Base-by-base conservation (phyloP, 2,329 filamentous ascomycete genomes). In the Gaeumannomyces sp. region DNA sequence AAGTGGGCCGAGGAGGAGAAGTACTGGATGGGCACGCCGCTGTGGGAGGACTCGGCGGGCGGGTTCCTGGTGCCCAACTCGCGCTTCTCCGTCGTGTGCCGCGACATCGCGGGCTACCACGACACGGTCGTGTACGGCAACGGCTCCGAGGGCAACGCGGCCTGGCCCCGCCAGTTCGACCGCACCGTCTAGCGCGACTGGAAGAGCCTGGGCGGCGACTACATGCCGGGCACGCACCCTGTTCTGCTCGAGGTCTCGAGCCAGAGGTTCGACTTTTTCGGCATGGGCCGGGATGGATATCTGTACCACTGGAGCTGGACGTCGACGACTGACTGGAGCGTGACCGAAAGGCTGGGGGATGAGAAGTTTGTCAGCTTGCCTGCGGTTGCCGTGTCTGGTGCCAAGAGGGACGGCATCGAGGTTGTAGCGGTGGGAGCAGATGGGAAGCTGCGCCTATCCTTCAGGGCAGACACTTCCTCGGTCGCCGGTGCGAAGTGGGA, bases 41-140 rank as follows among this genome's bases (percentile, higher is more conserved):
- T 61, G 22, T 14, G 38, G n/a, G 22, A n/a, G 33, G 31, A 61
- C n/a, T 5, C 60, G 31, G 38, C 60, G 0, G 16, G 33, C 33
- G 50, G n/a, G 16, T 27, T 35, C 22, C 60, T 38, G 35, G 60
- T 6, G 10, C 33, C 31, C 13, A 53, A 29, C 29, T 63, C 62
- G 29, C 45, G 53, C n/a, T 53, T 53, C 22, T 53, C 27, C 0
- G 29, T 63, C 50, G 50, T 63, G 50, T 63, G 62, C 53, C 62
- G 62, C 50, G 31, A 63, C 50, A 59, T 16, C 22, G 53, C 28
- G 27, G 31, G 50, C 19, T 29, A 58, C 10, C 62, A 63, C 50
- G 50, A 63, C 62, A 10, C 59, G 19, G 29, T 63, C 31, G 62
- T 63, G 4, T 63, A 58, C 31, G 62, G 56, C 50, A 57, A 57